phyloP scores from a whole-genome alignment of 768 basidiomycete genomes.

The Mrakia blollopis region DNA sequence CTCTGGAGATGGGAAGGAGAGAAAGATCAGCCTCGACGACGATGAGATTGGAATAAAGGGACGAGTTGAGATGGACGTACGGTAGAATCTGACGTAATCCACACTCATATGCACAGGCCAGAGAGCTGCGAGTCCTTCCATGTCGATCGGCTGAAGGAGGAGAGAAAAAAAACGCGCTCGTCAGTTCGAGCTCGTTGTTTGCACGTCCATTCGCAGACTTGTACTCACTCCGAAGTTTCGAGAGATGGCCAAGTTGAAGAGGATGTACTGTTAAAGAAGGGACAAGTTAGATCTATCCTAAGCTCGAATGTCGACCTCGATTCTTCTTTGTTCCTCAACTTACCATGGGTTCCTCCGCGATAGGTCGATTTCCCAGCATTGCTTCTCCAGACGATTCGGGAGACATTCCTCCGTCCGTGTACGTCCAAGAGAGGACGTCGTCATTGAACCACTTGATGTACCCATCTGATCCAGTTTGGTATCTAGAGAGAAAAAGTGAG shows the following conservation, averaged over 20 bases:
- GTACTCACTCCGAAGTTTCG: constrained; percentile 27
- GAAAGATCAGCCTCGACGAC: neutral
- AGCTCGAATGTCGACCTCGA: neutral
- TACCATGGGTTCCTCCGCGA: constrained; percentile 30
- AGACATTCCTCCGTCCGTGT: constrained; percentile 20
- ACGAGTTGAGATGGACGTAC: neutral
- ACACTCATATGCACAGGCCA: constrained; percentile 28
- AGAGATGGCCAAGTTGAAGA: constrained; percentile 32
- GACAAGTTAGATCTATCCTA: neutral
- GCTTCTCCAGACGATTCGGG: constrained; percentile 14
- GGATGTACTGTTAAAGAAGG: constrained; percentile 13
- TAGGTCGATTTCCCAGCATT: constrained; percentile 11
- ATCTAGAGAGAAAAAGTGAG: neutral
- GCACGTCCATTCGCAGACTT: neutral
- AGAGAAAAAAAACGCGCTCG: too few species aligned
- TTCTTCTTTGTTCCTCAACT: too few species aligned
- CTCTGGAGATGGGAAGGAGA: constrained; percentile 9
- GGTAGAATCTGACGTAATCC: constrained; percentile 27
- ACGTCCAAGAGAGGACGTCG: neutral
- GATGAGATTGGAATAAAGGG: neutral
- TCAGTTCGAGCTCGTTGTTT: too few species aligned
- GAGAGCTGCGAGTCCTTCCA: constrained; percentile 8
- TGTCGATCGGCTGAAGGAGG: constrained; percentile 8
- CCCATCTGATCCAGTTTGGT: constrained; percentile 17
- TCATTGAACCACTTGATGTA: constrained; percentile 22